These are phyloP conservation scores for Suillus sp. DNA, from an alignment of 768 basidiomycete species.

Conservation along the genomic window DNA sequence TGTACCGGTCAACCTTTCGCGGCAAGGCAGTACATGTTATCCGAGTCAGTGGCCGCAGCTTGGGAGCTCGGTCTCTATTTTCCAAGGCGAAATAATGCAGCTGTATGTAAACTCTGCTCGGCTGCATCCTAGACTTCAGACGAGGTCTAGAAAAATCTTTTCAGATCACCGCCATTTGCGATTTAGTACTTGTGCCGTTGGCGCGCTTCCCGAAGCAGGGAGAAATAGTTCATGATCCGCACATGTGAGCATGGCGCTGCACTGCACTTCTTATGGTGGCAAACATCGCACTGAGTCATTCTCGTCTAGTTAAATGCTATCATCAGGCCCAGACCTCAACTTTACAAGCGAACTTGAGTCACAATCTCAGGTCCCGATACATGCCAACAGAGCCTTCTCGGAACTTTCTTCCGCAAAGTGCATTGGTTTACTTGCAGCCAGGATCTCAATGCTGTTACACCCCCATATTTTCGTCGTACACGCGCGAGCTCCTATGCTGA, in stretches of 20 bases:
- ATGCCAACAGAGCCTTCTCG: not conserved
- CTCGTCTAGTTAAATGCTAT: not conserved
- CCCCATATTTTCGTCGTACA: not conserved
- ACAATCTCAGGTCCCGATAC: conserved; percentile 1
- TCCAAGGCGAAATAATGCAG: not conserved
- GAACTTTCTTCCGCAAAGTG: not conserved
- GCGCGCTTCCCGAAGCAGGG: not conserved
- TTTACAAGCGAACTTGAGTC: not conserved
- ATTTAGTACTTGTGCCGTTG: not conserved
- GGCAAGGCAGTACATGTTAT: not conserved
- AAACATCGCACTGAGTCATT: not conserved
- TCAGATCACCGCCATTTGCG: not conserved
- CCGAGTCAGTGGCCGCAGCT: not conserved
- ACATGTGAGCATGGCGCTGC: not conserved
- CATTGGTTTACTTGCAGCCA: not conserved
- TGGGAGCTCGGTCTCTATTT: not conserved
- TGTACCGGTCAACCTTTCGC: not conserved
- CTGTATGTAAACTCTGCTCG: conserved; percentile 10
- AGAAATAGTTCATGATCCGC: not conserved
- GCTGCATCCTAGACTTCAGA: conserved; percentile 7
- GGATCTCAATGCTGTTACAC: not conserved
- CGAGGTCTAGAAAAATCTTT: not conserved
- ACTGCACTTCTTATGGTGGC: not conserved
- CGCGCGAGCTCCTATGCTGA: not conserved
- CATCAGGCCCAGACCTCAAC: not conserved